Evolutionary conservation across 441 rosid genomes (phyloP).

Genomic region (Populus hybrid): DNA sequence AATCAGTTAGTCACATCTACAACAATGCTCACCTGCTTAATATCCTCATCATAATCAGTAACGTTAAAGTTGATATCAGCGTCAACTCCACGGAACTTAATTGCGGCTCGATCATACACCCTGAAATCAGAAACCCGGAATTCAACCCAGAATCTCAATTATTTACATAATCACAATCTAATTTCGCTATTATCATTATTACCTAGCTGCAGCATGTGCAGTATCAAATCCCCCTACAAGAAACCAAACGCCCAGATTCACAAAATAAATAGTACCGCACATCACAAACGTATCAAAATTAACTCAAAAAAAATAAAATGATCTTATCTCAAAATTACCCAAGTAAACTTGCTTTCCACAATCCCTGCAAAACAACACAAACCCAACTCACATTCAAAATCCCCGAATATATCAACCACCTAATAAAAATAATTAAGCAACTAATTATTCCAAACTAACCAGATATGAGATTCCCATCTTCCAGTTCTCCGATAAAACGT

Average conservation of each 20-base stretch:
- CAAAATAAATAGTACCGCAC: background rate
- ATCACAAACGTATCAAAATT: background rate
- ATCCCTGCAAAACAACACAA: conserved; percentile 53
- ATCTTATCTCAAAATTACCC: conserved; percentile 37
- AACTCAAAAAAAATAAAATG: background rate
- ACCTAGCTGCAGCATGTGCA: conserved; percentile 94
- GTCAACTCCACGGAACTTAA: conserved; percentile 82
- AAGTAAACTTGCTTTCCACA: conserved; percentile 94
- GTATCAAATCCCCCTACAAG: conserved; percentile 85
- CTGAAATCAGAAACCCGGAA: conserved; percentile 30
- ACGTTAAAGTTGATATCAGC: conserved; percentile 84
- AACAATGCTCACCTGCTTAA: conserved; percentile 54
- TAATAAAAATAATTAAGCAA: background rate
- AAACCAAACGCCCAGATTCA: conserved; percentile 11
- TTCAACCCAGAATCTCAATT: background rate
- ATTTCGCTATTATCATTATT: conserved; percentile 2
- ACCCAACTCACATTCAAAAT: background rate
- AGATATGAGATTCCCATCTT: conserved; percentile 94
- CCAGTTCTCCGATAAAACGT: conserved; percentile 94
- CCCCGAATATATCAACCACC: background rate
- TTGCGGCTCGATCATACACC: conserved; percentile 95
- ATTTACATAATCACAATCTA: background rate
- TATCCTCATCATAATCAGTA: conserved; percentile 65
- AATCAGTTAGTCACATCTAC: background rate
- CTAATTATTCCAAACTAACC: conserved; percentile 34